Evolutionary conservation across 2,329 filamentous ascomycete genomes (phyloP).

Genomic region (Claviceps arundinis): DNA sequence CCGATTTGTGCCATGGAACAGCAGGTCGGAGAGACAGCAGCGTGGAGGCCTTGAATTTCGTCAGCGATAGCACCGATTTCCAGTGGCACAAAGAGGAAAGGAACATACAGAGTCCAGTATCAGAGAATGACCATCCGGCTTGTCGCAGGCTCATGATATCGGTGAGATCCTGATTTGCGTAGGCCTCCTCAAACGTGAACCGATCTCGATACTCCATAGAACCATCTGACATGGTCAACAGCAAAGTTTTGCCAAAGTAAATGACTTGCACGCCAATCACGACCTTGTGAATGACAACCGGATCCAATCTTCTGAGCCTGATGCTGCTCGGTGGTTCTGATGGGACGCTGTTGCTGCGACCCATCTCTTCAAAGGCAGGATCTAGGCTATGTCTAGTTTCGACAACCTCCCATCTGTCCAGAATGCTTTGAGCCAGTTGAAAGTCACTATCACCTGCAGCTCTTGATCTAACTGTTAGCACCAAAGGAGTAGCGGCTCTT

Average conservation of each 20-base stretch:
- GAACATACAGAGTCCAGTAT: constrained; percentile 49
- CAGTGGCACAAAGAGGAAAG: background rate
- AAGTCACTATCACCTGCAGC: constrained; percentile 39
- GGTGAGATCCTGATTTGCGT: constrained; percentile 48
- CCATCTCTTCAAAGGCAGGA: constrained; percentile 64
- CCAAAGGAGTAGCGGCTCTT: constrained; percentile 41
- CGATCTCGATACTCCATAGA: constrained; percentile 70
- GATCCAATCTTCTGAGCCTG: constrained; percentile 49
- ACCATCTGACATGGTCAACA: constrained; percentile 67
- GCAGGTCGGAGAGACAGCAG: constrained; percentile 47
- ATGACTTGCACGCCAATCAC: constrained; percentile 55
- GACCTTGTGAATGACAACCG: constrained; percentile 58
- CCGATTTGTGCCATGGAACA: constrained; percentile 45
- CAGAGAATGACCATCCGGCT: constrained; percentile 60
- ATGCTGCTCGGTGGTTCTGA: constrained; percentile 20
- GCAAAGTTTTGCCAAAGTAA: constrained; percentile 58
- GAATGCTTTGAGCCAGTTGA: constrained; percentile 55
- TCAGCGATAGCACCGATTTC: constrained; percentile 1
- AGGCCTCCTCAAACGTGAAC: constrained; percentile 55
- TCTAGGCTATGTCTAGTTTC: constrained; percentile 56
- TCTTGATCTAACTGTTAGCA: constrained; percentile 62
- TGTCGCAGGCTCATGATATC: constrained; percentile 60
- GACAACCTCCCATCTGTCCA: constrained; percentile 74
- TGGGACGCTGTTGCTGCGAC: constrained; percentile 43
- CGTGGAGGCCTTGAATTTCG: constrained; percentile 38